Evolutionary conservation across 2,329 filamentous ascomycete species (phyloP).

Genomic region (Nothopassalora personata): DNA sequence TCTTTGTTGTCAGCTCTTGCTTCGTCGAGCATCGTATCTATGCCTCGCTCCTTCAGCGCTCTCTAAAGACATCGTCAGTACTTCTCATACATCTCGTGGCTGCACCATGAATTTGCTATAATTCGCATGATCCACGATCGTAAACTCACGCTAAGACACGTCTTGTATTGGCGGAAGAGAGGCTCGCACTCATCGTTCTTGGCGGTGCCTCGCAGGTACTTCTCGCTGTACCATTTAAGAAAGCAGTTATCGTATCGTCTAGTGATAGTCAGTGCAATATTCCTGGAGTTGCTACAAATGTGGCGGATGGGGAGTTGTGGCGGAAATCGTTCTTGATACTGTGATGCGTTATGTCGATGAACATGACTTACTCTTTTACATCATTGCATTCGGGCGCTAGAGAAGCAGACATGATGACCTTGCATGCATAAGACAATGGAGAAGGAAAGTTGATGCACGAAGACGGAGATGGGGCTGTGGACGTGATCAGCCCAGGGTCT

Average conservation of each 20-base stretch:
- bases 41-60: slow-evolving; percentile 80
- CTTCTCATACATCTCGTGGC: background rate
- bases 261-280: background rate
- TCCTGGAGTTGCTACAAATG: background rate
- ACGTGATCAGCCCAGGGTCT: no score
- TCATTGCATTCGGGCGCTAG: slow-evolving; percentile 92
- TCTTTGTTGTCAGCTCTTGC: slow-evolving; percentile 85
- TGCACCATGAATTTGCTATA: background rate
- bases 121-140: no score
- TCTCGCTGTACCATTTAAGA: slow-evolving; percentile 98
- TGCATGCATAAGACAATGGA: background rate
- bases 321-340: background rate
- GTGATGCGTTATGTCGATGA: background rate
- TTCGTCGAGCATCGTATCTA: slow-evolving; percentile 88
- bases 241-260: slow-evolving; percentile 97
- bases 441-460: background rate
- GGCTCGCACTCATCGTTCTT: slow-evolving; percentile 79
- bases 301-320: background rate
- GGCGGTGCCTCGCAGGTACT: slow-evolving; percentile 82
- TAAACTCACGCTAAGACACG: slow-evolving; percentile 68
- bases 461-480: slow-evolving; percentile 5
- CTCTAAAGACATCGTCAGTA: slow-evolving; percentile 48
- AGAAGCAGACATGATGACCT: slow-evolving; percentile 73
- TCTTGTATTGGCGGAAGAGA: slow-evolving; percentile 83
- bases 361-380: slow-evolving; percentile 74